Percentiles rank a stretch among this genome's conserved stretches.
These are phyloP conservation scores for Salix suchowensis DNA, from an alignment of 345 rosid genomes.

Conservation along the genomic window DNA sequence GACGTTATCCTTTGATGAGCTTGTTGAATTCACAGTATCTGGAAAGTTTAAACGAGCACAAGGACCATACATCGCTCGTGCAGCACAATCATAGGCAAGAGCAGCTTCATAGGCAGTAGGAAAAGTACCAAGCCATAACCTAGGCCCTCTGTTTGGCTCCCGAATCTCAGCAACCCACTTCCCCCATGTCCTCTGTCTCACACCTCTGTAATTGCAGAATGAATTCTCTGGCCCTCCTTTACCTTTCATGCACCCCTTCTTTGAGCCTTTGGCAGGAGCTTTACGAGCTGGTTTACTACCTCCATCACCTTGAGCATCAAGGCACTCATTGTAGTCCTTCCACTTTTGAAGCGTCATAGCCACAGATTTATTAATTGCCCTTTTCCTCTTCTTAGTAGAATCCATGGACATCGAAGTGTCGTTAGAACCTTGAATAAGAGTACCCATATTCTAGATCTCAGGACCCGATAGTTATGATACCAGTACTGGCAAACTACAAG, in stretches of 20 bases:
- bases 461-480: neutral
- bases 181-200: conserved; percentile 90
- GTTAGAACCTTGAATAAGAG: conserved; percentile 17
- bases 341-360: conserved; percentile 57
- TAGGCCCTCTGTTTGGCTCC: conserved; percentile 51
- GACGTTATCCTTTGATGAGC: neutral
- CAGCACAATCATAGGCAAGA: conserved; percentile 80
- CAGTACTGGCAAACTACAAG: neutral
- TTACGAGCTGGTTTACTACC: conserved; percentile 25
- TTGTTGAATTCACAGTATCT: neutral
- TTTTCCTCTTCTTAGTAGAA: conserved; percentile 52
- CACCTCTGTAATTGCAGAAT: conserved; percentile 57
- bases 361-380: conserved; percentile 37
- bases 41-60: conserved; percentile 61
- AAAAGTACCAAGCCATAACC: conserved; percentile 90
- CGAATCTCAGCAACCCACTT: conserved; percentile 96
- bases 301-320: conserved; percentile 23
- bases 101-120: conserved; percentile 68
- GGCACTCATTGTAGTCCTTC: conserved; percentile 45
- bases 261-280: conserved; percentile 66
- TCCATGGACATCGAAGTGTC: conserved; percentile 12
- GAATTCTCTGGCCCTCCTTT: conserved; percentile 89
- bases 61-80: conserved; percentile 59
- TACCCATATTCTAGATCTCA: conserved; percentile 22
- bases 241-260: conserved; percentile 86